phyloP scores from a whole-genome alignment of 352 stramenopile genomes.

The Phytophthora niederhauseri region DNA sequence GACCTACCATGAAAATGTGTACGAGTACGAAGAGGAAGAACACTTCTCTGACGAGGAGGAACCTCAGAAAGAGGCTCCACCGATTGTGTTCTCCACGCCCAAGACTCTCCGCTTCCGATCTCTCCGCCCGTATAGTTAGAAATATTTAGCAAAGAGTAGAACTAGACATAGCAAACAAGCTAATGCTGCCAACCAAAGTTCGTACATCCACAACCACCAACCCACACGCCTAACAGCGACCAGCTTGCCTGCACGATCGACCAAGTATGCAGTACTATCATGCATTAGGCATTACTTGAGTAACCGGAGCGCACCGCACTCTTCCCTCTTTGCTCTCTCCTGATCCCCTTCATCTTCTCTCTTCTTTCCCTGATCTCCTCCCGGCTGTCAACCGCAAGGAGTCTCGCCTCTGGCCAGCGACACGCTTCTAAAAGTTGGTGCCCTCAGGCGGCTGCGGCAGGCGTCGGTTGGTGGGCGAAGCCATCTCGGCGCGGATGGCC shows the following conservation, averaged over 20 bases:
- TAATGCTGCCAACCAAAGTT: slow-evolving; percentile 5
- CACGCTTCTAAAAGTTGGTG: slow-evolving; percentile 86
- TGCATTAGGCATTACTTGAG: slow-evolving; percentile 41
- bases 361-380: slow-evolving; percentile 7
- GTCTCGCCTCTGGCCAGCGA: slow-evolving; percentile 14
- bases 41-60: slow-evolving; percentile 26
- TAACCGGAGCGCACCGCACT: slow-evolving; percentile 14
- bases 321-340: slow-evolving; percentile 7
- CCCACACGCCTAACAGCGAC: background rate
- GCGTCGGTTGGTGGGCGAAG: slow-evolving; percentile 84
- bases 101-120: slow-evolving; percentile 32
- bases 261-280: slow-evolving; percentile 39
- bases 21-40: slow-evolving; percentile 21
- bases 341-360: slow-evolving; percentile 16
- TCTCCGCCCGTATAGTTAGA: slow-evolving; percentile 30
- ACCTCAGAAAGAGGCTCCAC: slow-evolving; percentile 30
- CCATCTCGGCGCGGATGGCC: slow-evolving; percentile 91
- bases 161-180: background rate
- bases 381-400: slow-evolving; percentile 15
- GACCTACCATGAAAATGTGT: slow-evolving; percentile 10
- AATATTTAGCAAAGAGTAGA: slow-evolving; percentile 32
- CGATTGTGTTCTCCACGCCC: slow-evolving; percentile 27
- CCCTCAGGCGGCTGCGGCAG: slow-evolving; percentile 93
- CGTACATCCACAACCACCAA: background rate
- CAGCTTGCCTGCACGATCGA: slow-evolving; percentile 3